Evolutionary conservation across 2,329 filamentous ascomycete species (phyloP), one percentile per base, ranked within the genome.

Genomic region (Metarhizium brunneum): DNA sequence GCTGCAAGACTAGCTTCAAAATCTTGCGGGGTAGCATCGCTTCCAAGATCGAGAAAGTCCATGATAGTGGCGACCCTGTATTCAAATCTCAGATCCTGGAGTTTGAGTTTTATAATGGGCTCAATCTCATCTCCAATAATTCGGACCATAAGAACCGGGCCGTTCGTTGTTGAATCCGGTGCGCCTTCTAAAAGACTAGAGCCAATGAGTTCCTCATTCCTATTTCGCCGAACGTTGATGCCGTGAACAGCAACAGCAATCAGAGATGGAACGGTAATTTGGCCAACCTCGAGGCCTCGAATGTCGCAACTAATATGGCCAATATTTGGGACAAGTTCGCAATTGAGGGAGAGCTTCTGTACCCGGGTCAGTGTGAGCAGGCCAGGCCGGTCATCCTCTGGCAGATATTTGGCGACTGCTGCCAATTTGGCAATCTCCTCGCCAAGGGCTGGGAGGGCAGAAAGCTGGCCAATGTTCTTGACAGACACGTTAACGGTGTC

Each of bases 71-170:
- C 82, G 4, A 97, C 88, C 16, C 87, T 86, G 68, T 99, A 99
- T 67, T 99, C 95, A n/a, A 90, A 70, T 57, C 84, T 86, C 4
- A 95, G 63, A 58, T 95, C 91, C 69, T 88, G 88, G 47, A 97
- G 73, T 67, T 95, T 95, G 56, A 96, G 69, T 68, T 95, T 96
- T 61, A 96, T 76, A 6, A 90, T 85, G 0, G 95, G 92, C 60
- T 97, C 92, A 72, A 95, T 89, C 67, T 97, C 92, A 66, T 97
- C 92, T 0, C 90, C 90, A 61, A 99, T 88, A 73, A 96, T 88
- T 52, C 94, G 83, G 57, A 88, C 83, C 85, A 95, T 96, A 54
- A 97, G 69, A 60, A 92, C 89, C 1, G 73, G 71, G 4, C 64
- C 62, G 45, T 59, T 63, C 3, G 58, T 59, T 20, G 65, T 56